Conservation (phyloP, 2,329 filamentous ascomycete genomes). For the Aspergillus glaucus region DNA sequence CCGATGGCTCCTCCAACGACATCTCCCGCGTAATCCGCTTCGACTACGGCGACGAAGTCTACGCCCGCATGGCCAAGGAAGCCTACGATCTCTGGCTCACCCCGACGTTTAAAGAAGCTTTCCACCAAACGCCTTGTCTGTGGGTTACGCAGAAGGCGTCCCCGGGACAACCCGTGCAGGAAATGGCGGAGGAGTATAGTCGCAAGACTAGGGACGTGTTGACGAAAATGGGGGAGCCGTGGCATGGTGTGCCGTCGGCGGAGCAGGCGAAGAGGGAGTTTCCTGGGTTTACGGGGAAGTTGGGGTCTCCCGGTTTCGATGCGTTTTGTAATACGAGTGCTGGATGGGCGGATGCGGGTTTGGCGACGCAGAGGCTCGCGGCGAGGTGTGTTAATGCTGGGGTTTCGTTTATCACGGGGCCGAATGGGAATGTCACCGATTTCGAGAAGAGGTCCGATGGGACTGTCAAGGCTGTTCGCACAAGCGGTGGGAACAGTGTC, state of each 20-base stretch:
- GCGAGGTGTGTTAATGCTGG: conserved; percentile 18
- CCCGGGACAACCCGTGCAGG: conserved; percentile 13
- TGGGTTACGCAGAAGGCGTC: conserved; percentile 19
- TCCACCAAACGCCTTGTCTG: conserved; percentile 18
- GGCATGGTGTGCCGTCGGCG: conserved; percentile 13
- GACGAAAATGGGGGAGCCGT: conserved; percentile 18
- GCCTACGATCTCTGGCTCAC: conserved; percentile 62
- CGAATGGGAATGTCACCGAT: conserved; percentile 25
- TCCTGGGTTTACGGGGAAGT: conserved; percentile 14
- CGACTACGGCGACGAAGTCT: conserved; percentile 70
- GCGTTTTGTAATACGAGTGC: conserved; percentile 20
- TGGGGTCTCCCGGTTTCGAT: conserved; percentile 17
- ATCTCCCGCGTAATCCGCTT: conserved; percentile 35
- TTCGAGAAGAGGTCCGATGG: conserved; percentile 27
- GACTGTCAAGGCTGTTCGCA: conserved; percentile 51
- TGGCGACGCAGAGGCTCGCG: conserved; percentile 14
- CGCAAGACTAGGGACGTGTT: conserved; percentile 17
- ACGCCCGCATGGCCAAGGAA: conserved; percentile 62
- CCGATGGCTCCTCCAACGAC: conserved; percentile 35
- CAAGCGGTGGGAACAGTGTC: conserved; percentile 43
- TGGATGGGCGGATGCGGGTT: conserved; percentile 26
- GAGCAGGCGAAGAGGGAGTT: conserved; percentile 14
- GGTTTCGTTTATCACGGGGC: conserved; percentile 20
- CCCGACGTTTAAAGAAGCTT: conserved; percentile 28
- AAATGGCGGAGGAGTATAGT: conserved; percentile 16